These are phyloP conservation scores for Nakazawaea pomicola DNA, from an alignment of 805 yeast genomes.

Conservation along the genomic window DNA sequence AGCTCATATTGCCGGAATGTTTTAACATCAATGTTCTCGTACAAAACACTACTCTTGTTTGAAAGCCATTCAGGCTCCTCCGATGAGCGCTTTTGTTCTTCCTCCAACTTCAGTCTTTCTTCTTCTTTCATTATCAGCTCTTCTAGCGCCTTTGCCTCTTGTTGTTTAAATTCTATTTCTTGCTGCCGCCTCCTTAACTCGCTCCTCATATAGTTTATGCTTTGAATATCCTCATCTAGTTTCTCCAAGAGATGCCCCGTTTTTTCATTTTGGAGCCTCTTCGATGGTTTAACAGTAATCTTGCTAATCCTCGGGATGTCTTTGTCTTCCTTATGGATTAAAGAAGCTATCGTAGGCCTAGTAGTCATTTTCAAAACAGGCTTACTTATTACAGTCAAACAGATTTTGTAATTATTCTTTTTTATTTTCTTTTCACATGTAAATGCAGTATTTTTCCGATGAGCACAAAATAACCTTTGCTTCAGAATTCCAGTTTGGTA, in stretches of 20 bases:
- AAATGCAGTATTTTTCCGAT: too few relatives aligned
- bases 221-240: conserved; percentile 39
- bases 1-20: conserved; percentile 61
- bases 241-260: conserved; percentile 30
- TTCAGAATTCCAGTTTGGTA: too few relatives aligned
- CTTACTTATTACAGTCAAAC: too few relatives aligned
- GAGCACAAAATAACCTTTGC: too few relatives aligned
- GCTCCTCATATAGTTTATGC: conserved; percentile 31
- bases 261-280: conserved; percentile 23
- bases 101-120: conserved; percentile 2
- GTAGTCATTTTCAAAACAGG: conserved; percentile 11
- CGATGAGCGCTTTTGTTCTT: background rate
- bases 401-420: background rate
- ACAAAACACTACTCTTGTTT: conserved; percentile 17
- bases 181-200: conserved; percentile 21
- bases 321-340: conserved; percentile 11
- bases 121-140: conserved; percentile 7
- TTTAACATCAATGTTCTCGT: conserved; percentile 26
- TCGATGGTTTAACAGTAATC: background rate
- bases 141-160: conserved; percentile 10
- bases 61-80: conserved; percentile 14
- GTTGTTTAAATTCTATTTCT: conserved; percentile 14
- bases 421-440: background rate
- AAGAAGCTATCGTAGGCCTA: conserved; percentile 10
- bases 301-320: conserved; percentile 8